Evolutionary conservation across 495 filamentous ascomycete genomes (phyloP), one percentile per base, ranked within the genome.

Genomic region (Rusavskia elegans): DNA sequence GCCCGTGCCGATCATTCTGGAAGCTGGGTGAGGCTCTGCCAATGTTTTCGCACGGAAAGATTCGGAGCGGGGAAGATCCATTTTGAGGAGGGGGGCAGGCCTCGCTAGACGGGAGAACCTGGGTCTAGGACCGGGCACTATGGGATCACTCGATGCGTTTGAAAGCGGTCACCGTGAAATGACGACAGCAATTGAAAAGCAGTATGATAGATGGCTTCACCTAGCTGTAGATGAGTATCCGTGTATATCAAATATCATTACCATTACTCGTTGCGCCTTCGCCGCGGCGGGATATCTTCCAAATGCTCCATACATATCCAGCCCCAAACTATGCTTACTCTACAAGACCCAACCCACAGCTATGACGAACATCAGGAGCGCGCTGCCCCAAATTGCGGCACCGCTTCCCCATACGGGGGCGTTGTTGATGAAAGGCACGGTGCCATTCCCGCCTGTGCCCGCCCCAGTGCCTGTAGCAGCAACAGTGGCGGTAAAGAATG

Each of bases 401-500:
- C 44, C 23, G 13, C 20, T 29, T 29, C 20, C 20, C 44, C 19
- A 46, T 25, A 16, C 10, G 23, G 19, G 16, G 1, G 44, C 44
- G 1, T 46, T 11, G 44, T 19, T 19, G 3, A 16, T 2, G 44
- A 46, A 46, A 8, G 44, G 44, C 14, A 46, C 23, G 7, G 48
- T 35, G 25, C n/a, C 23, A 19, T 37, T 37, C 2, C 48, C 20
- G 6, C 27, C 30, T 35, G 27, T 37, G 30, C 11, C 17, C 11
- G 23, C 45, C 13, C 17, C 45, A 16, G 23, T 48, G 45, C 45
- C 45, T 8, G 45, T 48, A 25, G 23, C 48, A 14, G 29, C 21
- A 6, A 20, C 9, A 37, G 19, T 52, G 20, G 50, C 19, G 35
- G n/a, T 55, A 27, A 39, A 48, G 11, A 58, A 32, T 10, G 59